phyloP scores from a whole-genome alignment of 2,329 filamentous ascomycete species.

The Raffaelea albimanens region DNA sequence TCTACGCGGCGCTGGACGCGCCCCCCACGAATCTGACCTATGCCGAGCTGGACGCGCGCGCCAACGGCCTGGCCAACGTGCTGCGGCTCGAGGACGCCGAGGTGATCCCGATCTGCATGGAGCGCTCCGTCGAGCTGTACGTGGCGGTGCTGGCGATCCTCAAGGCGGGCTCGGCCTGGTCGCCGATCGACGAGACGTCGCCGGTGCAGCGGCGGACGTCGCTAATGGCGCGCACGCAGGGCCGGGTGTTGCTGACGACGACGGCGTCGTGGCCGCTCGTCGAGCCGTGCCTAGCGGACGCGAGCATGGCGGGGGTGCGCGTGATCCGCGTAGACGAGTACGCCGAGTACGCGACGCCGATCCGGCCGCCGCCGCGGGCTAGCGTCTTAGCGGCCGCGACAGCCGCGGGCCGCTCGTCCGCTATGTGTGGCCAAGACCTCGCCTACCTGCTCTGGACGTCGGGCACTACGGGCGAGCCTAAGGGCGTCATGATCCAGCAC shows the following conservation, averaged over 20 bases:
- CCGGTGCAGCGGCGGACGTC: slow-evolving; percentile 26
- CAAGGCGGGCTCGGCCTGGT: slow-evolving; percentile 49
- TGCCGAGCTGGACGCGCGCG: slow-evolving; percentile 23
- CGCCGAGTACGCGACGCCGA: slow-evolving; percentile 9
- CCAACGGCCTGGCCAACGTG: slow-evolving; percentile 20
- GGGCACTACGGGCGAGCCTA: slow-evolving; percentile 47
- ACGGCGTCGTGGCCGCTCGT: slow-evolving; percentile 8
- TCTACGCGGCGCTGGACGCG: slow-evolving; percentile 14
- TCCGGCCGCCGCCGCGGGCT: background rate
- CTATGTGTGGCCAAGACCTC: slow-evolving; percentile 23
- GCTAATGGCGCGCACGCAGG: slow-evolving; percentile 24
- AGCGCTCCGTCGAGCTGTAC: slow-evolving; percentile 27
- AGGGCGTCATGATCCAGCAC: slow-evolving; percentile 50
- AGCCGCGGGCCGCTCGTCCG: background rate
- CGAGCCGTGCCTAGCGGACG: background rate
- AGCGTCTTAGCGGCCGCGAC: slow-evolving; percentile 12
- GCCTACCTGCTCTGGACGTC: slow-evolving; percentile 47
- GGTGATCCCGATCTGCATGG: slow-evolving; percentile 27
- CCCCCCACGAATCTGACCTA: slow-evolving; percentile 22
- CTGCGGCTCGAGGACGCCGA: slow-evolving; percentile 15
- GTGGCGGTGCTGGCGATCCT: slow-evolving; percentile 47
- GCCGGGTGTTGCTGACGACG: slow-evolving; percentile 20
- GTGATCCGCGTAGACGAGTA: slow-evolving; percentile 20
- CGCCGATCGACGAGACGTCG: slow-evolving; percentile 40
- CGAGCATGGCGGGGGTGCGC: background rate